Conservation (phyloP, 257 asterid genomes). For the Cinchona pubescens region DNA sequence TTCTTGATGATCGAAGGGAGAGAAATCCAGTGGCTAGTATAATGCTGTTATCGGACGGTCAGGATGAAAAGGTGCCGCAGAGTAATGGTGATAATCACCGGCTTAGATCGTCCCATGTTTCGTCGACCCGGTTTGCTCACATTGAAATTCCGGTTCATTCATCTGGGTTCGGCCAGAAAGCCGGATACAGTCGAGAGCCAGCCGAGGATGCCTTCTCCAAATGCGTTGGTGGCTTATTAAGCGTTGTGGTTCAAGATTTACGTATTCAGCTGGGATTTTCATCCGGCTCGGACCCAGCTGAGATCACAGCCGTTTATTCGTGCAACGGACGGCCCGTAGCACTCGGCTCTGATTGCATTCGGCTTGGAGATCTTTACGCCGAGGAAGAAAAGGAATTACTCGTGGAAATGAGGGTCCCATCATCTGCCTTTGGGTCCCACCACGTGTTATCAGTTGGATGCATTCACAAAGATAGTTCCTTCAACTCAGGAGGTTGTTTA, state of each 20-base stretch:
- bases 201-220: constrained; percentile 72
- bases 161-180: constrained; percentile 40
- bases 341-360: constrained; percentile 49
- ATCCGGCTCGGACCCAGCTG: constrained; percentile 75
- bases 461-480: constrained; percentile 59
- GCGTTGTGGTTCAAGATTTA: constrained; percentile 81
- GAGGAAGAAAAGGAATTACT: constrained; percentile 73
- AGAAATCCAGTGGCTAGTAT: constrained; percentile 80
- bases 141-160: constrained; percentile 78
- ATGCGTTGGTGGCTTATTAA: constrained; percentile 75
- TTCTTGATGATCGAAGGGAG: constrained; percentile 80
- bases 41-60: constrained; percentile 73
- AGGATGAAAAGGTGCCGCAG: constrained; percentile 48
- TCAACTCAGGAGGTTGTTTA: constrained; percentile 46
- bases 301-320: constrained; percentile 65
- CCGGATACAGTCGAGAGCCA: constrained; percentile 42
- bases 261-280: constrained; percentile 58
- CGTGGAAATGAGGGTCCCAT: constrained; percentile 64
- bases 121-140: constrained; percentile 72
- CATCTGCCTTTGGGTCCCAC: constrained; percentile 46
- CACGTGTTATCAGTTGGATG: constrained; percentile 57
- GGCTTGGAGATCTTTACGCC: constrained; percentile 74
- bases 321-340: constrained; percentile 46
- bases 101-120: constrained; percentile 27
- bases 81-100: constrained; percentile 31